phyloP scores from a whole-genome alignment of 2,329 filamentous ascomycete genomes.

The Exophiala sp. region DNA sequence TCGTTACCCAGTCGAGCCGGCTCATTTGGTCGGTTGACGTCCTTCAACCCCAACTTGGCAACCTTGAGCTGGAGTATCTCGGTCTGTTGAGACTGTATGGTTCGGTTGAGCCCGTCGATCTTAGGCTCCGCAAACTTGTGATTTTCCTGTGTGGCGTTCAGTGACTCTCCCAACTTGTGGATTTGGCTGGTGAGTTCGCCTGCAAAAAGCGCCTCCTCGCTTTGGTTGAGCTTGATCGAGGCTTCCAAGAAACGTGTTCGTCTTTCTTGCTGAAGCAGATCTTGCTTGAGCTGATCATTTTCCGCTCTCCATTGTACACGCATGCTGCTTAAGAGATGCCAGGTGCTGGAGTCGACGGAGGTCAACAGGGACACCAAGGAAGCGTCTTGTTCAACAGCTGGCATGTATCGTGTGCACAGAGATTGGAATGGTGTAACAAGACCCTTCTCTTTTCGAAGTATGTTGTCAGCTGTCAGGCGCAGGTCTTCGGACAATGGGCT shows the following conservation, averaged over 20 bases:
- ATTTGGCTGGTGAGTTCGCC: too few relatives aligned
- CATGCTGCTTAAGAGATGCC: slow-evolving; percentile 1
- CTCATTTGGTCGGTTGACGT: background rate
- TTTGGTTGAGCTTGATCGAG: too few relatives aligned
- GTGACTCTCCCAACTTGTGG: background rate
- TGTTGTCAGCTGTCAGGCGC: background rate
- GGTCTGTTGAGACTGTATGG: background rate
- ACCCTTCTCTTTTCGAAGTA: slow-evolving; percentile 4
- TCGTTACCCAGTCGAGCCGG: background rate
- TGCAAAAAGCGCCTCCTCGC: too few relatives aligned
- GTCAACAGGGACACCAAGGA: background rate
- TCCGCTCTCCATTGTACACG: too few relatives aligned
- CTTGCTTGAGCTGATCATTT: too few relatives aligned
- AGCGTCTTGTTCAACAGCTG: background rate
- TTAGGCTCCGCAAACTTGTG: background rate
- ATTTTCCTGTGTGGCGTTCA: background rate
- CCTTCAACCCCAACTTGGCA: background rate
- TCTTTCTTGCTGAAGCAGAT: too few relatives aligned
- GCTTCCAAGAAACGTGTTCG: too few relatives aligned
- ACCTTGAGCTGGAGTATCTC: slow-evolving; percentile 1
- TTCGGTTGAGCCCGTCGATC: background rate
- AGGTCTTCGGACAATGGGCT: slow-evolving; percentile 4
- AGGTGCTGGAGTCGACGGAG: background rate
- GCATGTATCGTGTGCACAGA: slow-evolving; percentile 2
- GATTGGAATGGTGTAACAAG: slow-evolving; percentile 4